Evolutionary conservation across 805 yeast species (phyloP), one percentile per base, ranked within the genome.

Genomic region (Metschnikowia colocasiae): DNA sequence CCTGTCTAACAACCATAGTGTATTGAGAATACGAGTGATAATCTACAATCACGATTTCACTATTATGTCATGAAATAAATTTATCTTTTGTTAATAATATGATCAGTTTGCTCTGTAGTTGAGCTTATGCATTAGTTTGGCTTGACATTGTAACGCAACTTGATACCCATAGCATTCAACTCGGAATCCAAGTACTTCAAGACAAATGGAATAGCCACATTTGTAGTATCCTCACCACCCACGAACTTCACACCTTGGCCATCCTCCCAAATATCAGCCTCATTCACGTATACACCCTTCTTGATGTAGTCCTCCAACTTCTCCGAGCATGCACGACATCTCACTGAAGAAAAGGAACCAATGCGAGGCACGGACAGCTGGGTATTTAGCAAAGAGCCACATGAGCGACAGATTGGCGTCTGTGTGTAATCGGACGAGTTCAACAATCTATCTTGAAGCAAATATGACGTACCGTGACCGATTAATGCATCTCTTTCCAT

Each of bases 401-500:
- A 94, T 40, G 83, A 78, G 59, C 94, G 87, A 71, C 99, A 94
- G 41, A 94, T 69, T 4, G 94, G 71, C 0, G 97, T 82, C 64
- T 91, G 96, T 0, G 98, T 82, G 73, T 94, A 94, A 68, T 94
- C 99, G 6, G 96, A 87, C 63, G 96, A 90, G 71, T 94, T 94
- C 64, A 94, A 77, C 62, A 94, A 75, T 71, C 99, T 83, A 67
- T 94, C 99, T 69, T 92, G 98, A 57, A 94, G 74, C 59, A 94
- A 72, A 81, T 80, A 94, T 1, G 99, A 90, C 6, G 99, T 86
- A 70, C 99, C 99, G 64, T 94, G 99, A 50, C 98, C 99, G 67
- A 94, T 90, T 60, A 94, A 76, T 2, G 99, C 99, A 79, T 94
- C 99, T 74, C 99, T 87, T 73, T 94, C 99, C 99, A 94, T 94